Conservation (phyloP, 352 stramenopile genomes). For the Pilasporangium apinafurcum region DNA sequence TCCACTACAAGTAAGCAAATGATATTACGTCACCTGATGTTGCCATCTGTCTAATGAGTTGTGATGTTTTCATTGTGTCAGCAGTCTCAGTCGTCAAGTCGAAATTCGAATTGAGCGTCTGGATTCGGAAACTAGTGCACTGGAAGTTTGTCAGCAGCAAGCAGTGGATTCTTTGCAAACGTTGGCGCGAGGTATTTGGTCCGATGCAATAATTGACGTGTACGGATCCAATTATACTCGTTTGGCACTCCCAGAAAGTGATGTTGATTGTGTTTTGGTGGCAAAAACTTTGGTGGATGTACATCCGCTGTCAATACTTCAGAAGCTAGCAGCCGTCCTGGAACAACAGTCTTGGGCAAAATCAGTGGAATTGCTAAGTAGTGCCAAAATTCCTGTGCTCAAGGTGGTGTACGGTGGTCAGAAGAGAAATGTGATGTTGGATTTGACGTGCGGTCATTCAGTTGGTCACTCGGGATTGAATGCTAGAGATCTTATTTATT, state of each 20-base stretch:
- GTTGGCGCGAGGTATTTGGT: constrained; percentile 64
- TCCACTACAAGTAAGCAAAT: too few relatives aligned
- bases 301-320: constrained; percentile 84
- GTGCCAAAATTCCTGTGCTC: constrained; percentile 94
- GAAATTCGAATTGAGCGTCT: constrained; percentile 48
- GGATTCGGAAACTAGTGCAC: constrained; percentile 27
- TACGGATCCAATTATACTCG: constrained; percentile 96
- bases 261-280: constrained; percentile 95
- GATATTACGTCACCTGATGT: too few relatives aligned
- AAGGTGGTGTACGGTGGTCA: constrained; percentile 80
- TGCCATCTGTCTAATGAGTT: too few relatives aligned
- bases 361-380: constrained; percentile 91
- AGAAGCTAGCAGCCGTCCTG: constrained; percentile 82
- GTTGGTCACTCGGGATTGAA: constrained; percentile 91
- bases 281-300: constrained; percentile 73
- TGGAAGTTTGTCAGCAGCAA: constrained; percentile 38
- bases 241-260: constrained; percentile 92
- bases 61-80: constrained; percentile 7
- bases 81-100: constrained; percentile 38
- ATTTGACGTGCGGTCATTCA: constrained; percentile 94
- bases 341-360: constrained; percentile 69
- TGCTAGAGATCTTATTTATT: constrained; percentile 90
- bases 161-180: constrained; percentile 39
- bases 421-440: constrained; percentile 65
- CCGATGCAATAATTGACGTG: constrained; percentile 88